Percentiles rank a stretch among this genome's conserved stretches.
phyloP scores from a whole-genome alignment of 768 basidiomycete genomes.

The Imleria badia region DNA sequence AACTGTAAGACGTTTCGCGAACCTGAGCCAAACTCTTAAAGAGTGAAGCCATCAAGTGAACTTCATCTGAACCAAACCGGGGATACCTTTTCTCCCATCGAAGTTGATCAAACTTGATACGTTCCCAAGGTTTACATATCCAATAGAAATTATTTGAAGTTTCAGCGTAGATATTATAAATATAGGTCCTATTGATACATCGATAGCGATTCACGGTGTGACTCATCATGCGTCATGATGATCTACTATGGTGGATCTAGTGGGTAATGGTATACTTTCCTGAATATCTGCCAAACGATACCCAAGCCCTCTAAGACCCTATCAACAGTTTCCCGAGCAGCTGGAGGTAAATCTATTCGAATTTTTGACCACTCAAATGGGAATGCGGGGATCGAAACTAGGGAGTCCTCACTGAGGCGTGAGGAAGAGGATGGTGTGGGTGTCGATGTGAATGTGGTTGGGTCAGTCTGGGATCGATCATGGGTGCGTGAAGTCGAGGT shows the following conservation, averaged over 20 bases:
- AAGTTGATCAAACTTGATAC: too few species aligned
- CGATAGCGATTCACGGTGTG: neutral
- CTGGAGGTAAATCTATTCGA: conserved; percentile 25
- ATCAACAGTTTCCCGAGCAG: conserved; percentile 24
- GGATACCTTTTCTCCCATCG: too few species aligned
- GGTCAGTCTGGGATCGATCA: conserved; percentile 15
- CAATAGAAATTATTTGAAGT: neutral
- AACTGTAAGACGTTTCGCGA: too few species aligned
- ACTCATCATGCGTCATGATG: neutral
- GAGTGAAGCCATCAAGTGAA: too few species aligned
- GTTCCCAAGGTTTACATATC: neutral
- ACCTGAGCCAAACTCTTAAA: too few species aligned
- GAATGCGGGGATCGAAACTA: conserved; percentile 15
- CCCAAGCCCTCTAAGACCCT: conserved; percentile 27
- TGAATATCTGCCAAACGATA: conserved; percentile 30
- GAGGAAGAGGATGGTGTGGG: conserved; percentile 15
- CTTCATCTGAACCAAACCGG: too few species aligned
- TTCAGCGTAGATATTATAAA: neutral
- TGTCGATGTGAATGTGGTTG: conserved; percentile 6
- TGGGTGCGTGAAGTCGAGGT: conserved; percentile 1
- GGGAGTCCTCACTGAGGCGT: conserved; percentile 17
- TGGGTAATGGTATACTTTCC: conserved; percentile 35
- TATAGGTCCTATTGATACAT: conserved; percentile 15
- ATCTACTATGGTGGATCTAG: conserved; percentile 32
- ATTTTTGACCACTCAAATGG: conserved; percentile 33